A percentile compares a stretch with the other conserved stretches of the same genome.
phyloP scores from a whole-genome alignment of 129 eudicot genomes.

The Tagetes patula region DNA sequence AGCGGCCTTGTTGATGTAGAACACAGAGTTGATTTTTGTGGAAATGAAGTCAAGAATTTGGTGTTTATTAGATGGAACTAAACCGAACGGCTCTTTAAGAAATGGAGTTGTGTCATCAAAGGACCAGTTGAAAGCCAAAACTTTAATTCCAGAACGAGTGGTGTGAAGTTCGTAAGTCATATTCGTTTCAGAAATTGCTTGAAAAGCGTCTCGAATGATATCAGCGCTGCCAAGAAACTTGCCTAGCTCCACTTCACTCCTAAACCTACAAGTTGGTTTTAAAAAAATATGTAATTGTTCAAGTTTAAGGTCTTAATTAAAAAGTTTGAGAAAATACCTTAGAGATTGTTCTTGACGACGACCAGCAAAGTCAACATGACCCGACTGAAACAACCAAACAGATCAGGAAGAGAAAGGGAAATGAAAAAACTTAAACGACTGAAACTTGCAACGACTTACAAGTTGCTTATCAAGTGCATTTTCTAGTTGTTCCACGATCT shows the following conservation, averaged over 20 bases:
- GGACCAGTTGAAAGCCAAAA: slow-evolving; percentile 12
- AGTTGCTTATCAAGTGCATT: slow-evolving; percentile 7
- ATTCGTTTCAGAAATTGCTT: slow-evolving; percentile 19
- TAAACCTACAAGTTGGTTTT: slow-evolving; percentile 31
- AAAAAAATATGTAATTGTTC: too few species aligned
- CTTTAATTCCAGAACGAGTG: slow-evolving; percentile 4
- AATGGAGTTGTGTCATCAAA: background rate
- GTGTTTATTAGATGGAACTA: slow-evolving; percentile 25
- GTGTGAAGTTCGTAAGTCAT: background rate
- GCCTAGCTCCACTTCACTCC: slow-evolving; percentile 35
- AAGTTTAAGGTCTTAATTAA: too few species aligned
- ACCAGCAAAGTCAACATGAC: too few species aligned
- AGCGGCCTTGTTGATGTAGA: slow-evolving; percentile 34
- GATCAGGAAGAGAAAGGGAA: too few species aligned
- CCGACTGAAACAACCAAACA: too few species aligned
- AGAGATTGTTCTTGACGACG: too few species aligned
- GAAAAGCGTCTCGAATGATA: slow-evolving; percentile 26
- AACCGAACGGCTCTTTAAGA: slow-evolving; percentile 13
- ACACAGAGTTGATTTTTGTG: slow-evolving; percentile 36
- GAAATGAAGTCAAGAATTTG: slow-evolving; percentile 25
- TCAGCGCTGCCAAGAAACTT: slow-evolving; percentile 28
- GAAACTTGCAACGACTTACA: too few species aligned
- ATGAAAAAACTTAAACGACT: too few species aligned
- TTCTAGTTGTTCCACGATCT: slow-evolving; percentile 1
- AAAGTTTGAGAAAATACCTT: too few species aligned